These are phyloP conservation scores for Takakia lepidozioides DNA, from an alignment of 225 moss, liverwort and hornwort genomes.

Conservation along the genomic window DNA sequence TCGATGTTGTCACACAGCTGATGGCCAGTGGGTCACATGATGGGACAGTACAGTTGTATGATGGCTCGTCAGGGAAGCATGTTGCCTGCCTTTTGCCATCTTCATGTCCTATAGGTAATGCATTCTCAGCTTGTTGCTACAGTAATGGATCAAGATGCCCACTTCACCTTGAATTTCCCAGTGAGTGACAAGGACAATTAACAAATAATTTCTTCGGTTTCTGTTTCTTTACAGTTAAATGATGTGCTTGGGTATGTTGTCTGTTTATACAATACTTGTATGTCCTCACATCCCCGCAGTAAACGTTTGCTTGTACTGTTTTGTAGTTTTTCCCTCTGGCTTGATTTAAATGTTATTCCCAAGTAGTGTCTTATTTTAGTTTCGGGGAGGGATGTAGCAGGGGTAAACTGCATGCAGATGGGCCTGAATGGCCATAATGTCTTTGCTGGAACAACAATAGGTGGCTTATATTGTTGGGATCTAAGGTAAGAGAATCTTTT, in stretches of 20 bases:
- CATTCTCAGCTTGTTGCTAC: constrained; percentile 14
- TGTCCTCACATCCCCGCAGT: too few relatives aligned
- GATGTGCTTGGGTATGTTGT: too few relatives aligned
- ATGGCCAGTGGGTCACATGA: constrained; percentile 71
- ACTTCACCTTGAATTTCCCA: not conserved
- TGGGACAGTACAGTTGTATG: constrained; percentile 69
- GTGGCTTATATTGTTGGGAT: constrained; percentile 51
- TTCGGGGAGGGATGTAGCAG: constrained; percentile 2
- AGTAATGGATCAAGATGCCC: not conserved
- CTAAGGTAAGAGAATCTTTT: constrained; percentile 16
- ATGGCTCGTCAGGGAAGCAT: constrained; percentile 56
- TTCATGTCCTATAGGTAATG: constrained; percentile 18
- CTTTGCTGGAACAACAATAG: constrained; percentile 43
- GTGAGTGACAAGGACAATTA: too few relatives aligned
- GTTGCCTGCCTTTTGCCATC: constrained; percentile 40
- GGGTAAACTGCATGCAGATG: constrained; percentile 55
- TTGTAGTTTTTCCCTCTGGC: too few relatives aligned
- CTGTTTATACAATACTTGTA: too few relatives aligned
- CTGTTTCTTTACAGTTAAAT: not conserved
- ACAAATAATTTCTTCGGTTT: not conserved
- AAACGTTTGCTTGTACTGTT: too few relatives aligned
- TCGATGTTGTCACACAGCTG: constrained; percentile 41
- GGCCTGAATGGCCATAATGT: constrained; percentile 30
- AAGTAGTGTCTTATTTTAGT: too few relatives aligned
- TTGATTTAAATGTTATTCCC: too few relatives aligned